Evolutionary conservation across 257 asterid genomes (phyloP), one percentile per base, ranked within the genome.

Genomic region (Avicennia marina): DNA sequence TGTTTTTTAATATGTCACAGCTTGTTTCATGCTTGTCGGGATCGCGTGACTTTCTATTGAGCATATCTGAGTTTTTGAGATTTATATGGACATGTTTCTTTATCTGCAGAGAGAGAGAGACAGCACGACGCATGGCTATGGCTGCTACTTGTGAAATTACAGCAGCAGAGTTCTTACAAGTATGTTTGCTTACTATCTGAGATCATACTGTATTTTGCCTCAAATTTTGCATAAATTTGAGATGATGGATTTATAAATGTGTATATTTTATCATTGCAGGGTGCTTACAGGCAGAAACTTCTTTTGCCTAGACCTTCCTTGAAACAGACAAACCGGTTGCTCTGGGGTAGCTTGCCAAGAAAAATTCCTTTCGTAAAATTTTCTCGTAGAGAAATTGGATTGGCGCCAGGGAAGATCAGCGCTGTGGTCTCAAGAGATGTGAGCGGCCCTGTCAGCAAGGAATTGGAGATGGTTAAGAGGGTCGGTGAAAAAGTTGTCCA

Each of bases 91-190:
- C 19, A 11, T n/a, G n/a, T n/a, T n/a, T n/a, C n/a, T n/a, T n/a
- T n/a, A n/a, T n/a, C n/a, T 52, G 62, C 68, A 38, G 75, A 21
- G 36, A 47, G 71, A 52, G 43, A 32, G 41, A 20, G 25, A 18
- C 11, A n/a, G n/a, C n/a, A n/a, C n/a, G n/a, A n/a, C n/a, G 6
- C 48, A 33, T 2, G 48, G 62, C 31, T n/a, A 87, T 87, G 95
- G 86, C 86, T 56, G 69, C 87, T 46, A 64, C 83, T 48, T 71
- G 58, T 77, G 75, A 81, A 48, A 55, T 81, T 26, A 71, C 96
- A 18, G 82, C 89, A 1, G 71, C 85, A 5, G 87, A 81, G 50
- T 87, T 87, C 64, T 65, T 78, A 15, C 83, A 72, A 39, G 95
- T 87, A 77, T 33, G 80, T 17, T 19, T 25, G 22, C 32, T 19